Evolutionary conservation across 2,329 filamentous ascomycete species (phyloP).

Genomic region (Tolypocladium pustulatum): DNA sequence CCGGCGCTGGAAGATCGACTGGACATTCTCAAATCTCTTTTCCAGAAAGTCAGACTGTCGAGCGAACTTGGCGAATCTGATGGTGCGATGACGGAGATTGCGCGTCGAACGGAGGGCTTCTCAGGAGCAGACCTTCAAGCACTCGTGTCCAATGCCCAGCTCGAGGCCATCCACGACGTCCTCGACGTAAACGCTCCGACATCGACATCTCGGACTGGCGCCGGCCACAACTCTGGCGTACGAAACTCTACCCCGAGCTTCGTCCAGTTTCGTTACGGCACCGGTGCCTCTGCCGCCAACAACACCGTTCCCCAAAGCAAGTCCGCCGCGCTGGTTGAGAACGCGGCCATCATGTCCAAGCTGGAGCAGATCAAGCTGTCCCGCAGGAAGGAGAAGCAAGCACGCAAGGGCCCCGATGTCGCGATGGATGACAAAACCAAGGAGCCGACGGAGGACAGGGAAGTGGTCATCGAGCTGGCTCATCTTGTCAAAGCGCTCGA

Average conservation of each 20-base stretch:
- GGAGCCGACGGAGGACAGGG: constrained; percentile 33
- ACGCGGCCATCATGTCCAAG: constrained; percentile 70
- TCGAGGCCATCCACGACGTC: constrained; percentile 93
- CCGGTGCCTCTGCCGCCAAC: constrained; percentile 34
- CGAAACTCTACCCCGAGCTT: constrained; percentile 41
- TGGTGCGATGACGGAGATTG: constrained; percentile 60
- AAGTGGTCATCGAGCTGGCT: constrained; percentile 75
- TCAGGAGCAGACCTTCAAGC: constrained; percentile 92
- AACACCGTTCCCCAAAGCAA: constrained; percentile 35
- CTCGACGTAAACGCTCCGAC: constrained; percentile 48
- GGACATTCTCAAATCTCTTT: constrained; percentile 82
- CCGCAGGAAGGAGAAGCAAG: constrained; percentile 37
- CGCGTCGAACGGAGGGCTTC: constrained; percentile 73
- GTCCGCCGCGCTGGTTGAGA: constrained; percentile 56
- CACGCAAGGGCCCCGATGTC: constrained; percentile 14
- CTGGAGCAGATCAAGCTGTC: constrained; percentile 67
- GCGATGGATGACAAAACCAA: constrained; percentile 14
- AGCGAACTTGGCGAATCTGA: constrained; percentile 49
- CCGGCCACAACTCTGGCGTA: constrained; percentile 19
- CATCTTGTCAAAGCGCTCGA: constrained; percentile 72
- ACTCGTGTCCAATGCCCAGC: constrained; percentile 88
- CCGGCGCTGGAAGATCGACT: constrained; percentile 69
- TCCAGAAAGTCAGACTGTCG: constrained; percentile 65
- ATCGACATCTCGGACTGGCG: constrained; percentile 20
- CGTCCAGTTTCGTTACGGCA: constrained; percentile 76